Evolutionary conservation across 768 basidiomycete genomes (phyloP).

Genomic region (Termitomyces sp.): DNA sequence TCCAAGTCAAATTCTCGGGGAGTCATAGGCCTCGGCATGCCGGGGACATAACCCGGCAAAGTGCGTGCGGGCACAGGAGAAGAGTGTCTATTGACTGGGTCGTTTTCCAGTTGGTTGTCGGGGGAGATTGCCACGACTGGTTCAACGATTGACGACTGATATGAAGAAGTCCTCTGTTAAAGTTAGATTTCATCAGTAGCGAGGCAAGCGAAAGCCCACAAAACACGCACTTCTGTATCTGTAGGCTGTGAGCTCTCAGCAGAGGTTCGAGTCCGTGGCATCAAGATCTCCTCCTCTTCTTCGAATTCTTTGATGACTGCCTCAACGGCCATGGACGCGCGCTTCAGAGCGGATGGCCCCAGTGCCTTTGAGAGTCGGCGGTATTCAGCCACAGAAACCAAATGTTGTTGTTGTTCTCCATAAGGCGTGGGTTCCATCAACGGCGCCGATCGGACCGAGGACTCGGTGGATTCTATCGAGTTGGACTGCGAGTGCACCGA

Average conservation of each 20-base stretch:
- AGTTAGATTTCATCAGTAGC: conserved; percentile 6
- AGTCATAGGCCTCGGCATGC: conserved; percentile 89
- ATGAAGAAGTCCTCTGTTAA: conserved; percentile 25
- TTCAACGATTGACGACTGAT: conserved; percentile 41
- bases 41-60: conserved; percentile 81
- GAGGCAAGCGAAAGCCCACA: not conserved
- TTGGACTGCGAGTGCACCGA: conserved; percentile 21
- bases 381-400: conserved; percentile 34
- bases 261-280: conserved; percentile 42
- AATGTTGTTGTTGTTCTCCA: conserved; percentile 29
- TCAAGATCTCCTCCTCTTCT: conserved; percentile 72
- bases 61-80: conserved; percentile 60
- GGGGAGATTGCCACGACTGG: conserved; percentile 68
- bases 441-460: conserved; percentile 34
- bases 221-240: conserved; percentile 23
- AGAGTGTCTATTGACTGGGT: conserved; percentile 39
- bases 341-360: conserved; percentile 44
- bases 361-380: conserved; percentile 47
- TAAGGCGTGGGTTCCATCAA: conserved; percentile 31
- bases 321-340: conserved; percentile 71
- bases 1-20: conserved; percentile 75
- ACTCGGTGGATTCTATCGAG: conserved; percentile 31
- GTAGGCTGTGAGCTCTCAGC: conserved; percentile 20
- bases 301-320: conserved; percentile 75
- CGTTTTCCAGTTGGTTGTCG: conserved; percentile 45